These are phyloP conservation scores for Ceratocystis diversiconidia DNA, from an alignment of 2,329 filamentous ascomycete species.

Conservation along the genomic window DNA sequence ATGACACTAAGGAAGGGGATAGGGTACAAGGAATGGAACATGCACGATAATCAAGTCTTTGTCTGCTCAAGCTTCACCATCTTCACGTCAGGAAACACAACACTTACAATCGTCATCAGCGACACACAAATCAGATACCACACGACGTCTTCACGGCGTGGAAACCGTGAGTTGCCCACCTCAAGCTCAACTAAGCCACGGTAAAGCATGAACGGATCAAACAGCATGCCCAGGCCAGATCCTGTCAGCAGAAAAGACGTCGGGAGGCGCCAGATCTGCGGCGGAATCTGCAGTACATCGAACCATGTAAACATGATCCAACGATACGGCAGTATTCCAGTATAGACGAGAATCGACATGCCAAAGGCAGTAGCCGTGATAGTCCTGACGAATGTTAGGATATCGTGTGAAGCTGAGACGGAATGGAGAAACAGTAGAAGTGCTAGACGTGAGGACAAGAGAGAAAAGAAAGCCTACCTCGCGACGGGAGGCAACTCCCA, in stretches of 20 bases:
- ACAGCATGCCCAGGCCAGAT: conserved; percentile 37
- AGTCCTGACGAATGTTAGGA: conserved; percentile 37
- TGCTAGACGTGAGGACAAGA: background rate
- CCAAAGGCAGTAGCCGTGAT: conserved; percentile 47
- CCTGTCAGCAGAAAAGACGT: conserved; percentile 32
- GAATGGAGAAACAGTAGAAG: background rate
- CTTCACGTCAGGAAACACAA: conserved; percentile 4
- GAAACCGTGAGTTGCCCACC: conserved; percentile 54
- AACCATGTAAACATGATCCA: conserved; percentile 40
- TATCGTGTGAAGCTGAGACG: conserved; percentile 20
- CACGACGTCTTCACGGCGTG: conserved; percentile 61
- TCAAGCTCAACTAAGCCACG: conserved; percentile 65
- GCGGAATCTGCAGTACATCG: conserved; percentile 37
- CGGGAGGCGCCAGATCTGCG: conserved; percentile 31
- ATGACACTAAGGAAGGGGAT: conserved; percentile 9
- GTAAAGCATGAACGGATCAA: conserved; percentile 66
- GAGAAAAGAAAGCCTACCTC: conserved; percentile 26
- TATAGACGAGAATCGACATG: conserved; percentile 45
- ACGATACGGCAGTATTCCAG: conserved; percentile 36
- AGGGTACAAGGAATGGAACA: conserved; percentile 2
- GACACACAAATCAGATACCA: conserved; percentile 66
- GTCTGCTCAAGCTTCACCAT: conserved; percentile 11
- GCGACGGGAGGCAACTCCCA: conserved; percentile 30
- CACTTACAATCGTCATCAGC: conserved; percentile 62
- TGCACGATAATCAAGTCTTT: conserved; percentile 11